These are phyloP conservation scores for Lactarius indigo DNA, from an alignment of 768 basidiomycete species.

Conservation along the genomic window DNA sequence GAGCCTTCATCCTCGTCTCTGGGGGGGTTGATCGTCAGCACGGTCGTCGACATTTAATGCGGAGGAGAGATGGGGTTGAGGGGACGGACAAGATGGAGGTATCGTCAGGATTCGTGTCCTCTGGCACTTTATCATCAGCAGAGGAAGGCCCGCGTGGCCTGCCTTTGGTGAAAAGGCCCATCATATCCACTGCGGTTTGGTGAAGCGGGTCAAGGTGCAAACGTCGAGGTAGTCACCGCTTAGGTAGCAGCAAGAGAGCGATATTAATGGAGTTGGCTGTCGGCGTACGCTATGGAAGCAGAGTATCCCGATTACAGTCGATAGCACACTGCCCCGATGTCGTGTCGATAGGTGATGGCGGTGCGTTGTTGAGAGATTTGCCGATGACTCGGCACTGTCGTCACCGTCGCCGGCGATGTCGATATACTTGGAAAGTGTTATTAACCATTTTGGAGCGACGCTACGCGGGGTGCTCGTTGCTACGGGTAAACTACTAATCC, in stretches of 20 bases:
- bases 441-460: not conserved
- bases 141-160: slow-evolving; percentile 66
- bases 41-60: slow-evolving; percentile 30
- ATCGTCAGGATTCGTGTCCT: slow-evolving; percentile 85
- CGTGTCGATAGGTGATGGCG: slow-evolving; percentile 5
- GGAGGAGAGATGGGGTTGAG: slow-evolving; percentile 24
- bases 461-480: not conserved
- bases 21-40: slow-evolving; percentile 29
- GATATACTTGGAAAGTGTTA: not conserved
- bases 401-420: not conserved
- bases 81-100: slow-evolving; percentile 78
- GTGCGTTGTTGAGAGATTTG: not conserved
- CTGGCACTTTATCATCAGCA: slow-evolving; percentile 62
- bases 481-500: slow-evolving; percentile 17
- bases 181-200: slow-evolving; percentile 44
- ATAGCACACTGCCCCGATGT: not conserved
- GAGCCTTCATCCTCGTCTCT: slow-evolving; percentile 95
- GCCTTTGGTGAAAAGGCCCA: slow-evolving; percentile 66
- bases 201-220: not conserved
- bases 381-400: not conserved
- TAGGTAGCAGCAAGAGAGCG: not conserved
- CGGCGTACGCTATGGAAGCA: not conserved
- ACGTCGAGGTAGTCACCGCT: not conserved
- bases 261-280: not conserved
- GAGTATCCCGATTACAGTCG: not conserved